Percentiles rank a stretch among this genome's conserved stretches.
Conservation (phyloP, 2,329 filamentous ascomycete genomes). For the Curvularia sp. region DNA sequence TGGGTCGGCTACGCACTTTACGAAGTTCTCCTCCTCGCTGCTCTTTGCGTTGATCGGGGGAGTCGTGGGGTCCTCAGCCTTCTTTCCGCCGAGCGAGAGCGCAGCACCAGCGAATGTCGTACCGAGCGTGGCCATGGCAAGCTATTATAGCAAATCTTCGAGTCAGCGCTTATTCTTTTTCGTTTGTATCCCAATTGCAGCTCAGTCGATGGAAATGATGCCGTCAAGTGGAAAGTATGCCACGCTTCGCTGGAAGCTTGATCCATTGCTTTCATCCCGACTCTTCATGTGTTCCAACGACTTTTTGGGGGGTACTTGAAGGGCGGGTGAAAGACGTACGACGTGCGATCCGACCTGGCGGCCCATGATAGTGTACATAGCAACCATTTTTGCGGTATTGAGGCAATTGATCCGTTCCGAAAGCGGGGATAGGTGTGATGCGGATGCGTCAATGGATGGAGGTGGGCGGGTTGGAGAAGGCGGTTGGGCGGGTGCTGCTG, state of each 20-base stretch:
- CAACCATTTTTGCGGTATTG: conserved; percentile 56
- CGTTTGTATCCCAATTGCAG: not conserved
- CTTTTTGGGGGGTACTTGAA: conserved; percentile 21
- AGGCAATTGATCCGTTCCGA: conserved; percentile 22
- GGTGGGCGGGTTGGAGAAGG: conserved; percentile 16
- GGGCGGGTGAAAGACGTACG: conserved; percentile 50
- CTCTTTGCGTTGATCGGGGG: conserved; percentile 69
- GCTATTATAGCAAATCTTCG: conserved; percentile 50
- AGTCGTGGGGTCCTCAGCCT: conserved; percentile 49
- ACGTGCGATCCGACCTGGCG: conserved; percentile 62
- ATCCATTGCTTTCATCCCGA: not conserved
- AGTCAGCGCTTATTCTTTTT: not conserved
- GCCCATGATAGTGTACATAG: conserved; percentile 59
- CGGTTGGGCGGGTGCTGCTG: conserved; percentile 16
- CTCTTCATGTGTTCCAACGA: conserved; percentile 9
- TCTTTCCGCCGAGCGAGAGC: conserved; percentile 50
- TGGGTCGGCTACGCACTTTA: conserved; percentile 62
- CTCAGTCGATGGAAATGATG: not conserved
- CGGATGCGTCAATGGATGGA: conserved; percentile 43
- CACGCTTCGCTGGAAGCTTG: not conserved
- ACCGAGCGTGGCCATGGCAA: conserved; percentile 63
- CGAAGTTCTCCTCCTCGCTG: conserved; percentile 73
- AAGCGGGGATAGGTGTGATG: conserved; percentile 22
- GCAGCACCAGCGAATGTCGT: conserved; percentile 46
- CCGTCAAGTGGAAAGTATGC: not conserved